Evolutionary conservation across 2,329 filamentous ascomycete species (phyloP).

Genomic region (Berkeleyomyces basicola): DNA sequence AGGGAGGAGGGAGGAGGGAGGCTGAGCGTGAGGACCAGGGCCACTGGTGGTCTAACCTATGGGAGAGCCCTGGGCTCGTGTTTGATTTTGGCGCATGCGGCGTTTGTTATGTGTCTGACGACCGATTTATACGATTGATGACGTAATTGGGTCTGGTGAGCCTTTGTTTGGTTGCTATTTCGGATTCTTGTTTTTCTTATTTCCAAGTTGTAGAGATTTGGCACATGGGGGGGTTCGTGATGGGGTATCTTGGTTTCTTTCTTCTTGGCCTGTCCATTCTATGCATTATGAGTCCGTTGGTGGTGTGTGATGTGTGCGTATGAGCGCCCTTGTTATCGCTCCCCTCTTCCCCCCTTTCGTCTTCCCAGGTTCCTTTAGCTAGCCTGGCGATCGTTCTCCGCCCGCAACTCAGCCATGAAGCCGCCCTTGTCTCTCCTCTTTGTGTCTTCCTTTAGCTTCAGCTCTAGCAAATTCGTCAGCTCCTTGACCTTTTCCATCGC

Average conservation of each 20-base stretch:
- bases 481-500: slow-evolving; percentile 69
- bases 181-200: neutral
- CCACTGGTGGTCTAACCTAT: too few relatives aligned
- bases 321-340: neutral
- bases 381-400: slow-evolving; percentile 57
- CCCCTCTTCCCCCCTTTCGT: neutral
- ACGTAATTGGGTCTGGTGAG: slow-evolving; percentile 2
- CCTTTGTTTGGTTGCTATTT: neutral
- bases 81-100: neutral
- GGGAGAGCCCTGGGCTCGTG: neutral
- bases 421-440: slow-evolving; percentile 65
- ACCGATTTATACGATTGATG: neutral
- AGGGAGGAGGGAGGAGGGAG: slow-evolving; percentile 2
- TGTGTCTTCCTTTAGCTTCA: slow-evolving; percentile 58
- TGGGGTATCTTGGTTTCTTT: slow-evolving; percentile 12
- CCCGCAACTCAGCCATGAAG: slow-evolving; percentile 58
- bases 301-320: neutral
- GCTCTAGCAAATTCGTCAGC: slow-evolving; percentile 56
- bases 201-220: neutral
- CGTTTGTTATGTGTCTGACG: neutral
- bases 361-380: neutral
- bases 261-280: neutral
- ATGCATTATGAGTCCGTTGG: neutral
- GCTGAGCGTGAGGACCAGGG: too few relatives aligned
- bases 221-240: neutral